Evolutionary conservation across 2,329 filamentous ascomycete genomes (phyloP).

Genomic region (Cordyceps tenuipes): DNA sequence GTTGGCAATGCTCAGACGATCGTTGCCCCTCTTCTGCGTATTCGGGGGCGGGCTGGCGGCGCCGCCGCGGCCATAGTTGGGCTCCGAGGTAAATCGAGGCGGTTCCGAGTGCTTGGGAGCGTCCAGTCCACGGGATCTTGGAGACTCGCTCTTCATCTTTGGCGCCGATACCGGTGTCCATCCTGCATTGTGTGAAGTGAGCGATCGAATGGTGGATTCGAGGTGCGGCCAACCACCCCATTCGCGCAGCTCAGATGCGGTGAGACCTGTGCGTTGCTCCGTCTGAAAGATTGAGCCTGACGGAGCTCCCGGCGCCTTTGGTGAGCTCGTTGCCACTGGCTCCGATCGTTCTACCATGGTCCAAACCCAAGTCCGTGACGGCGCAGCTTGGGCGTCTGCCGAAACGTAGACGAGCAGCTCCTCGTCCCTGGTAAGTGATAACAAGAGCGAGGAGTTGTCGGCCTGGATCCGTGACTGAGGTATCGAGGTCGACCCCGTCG

Average conservation of each 20-base stretch:
- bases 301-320: conserved; percentile 16
- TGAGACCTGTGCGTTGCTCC: conserved; percentile 44
- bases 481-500: conserved; percentile 20
- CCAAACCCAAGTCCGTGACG: conserved; percentile 80
- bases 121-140: conserved; percentile 20
- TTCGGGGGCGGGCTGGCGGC: conserved; percentile 22
- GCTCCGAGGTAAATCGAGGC: conserved; percentile 5
- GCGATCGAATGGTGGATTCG: conserved; percentile 38
- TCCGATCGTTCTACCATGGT: conserved; percentile 44
- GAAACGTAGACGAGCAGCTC: conserved; percentile 82
- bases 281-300: conserved; percentile 34
- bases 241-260: conserved; percentile 49
- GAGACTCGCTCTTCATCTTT: conserved; percentile 29
- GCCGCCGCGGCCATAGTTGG: conserved; percentile 18
- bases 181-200: conserved; percentile 26
- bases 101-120: conserved; percentile 12
- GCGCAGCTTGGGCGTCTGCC: conserved; percentile 75
- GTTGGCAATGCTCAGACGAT: conserved; percentile 35
- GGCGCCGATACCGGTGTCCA: conserved; percentile 26
- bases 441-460: conserved; percentile 24
- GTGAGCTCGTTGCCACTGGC: conserved; percentile 14
- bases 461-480: conserved; percentile 25
- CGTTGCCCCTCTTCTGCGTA: conserved; percentile 19
- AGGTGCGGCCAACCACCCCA: conserved; percentile 79
- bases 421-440: conserved; percentile 54